Evolutionary conservation across 2,329 filamentous ascomycete species (phyloP), one percentile per base, ranked within the genome.

Genomic region (Cladophialophora chaetospira): DNA sequence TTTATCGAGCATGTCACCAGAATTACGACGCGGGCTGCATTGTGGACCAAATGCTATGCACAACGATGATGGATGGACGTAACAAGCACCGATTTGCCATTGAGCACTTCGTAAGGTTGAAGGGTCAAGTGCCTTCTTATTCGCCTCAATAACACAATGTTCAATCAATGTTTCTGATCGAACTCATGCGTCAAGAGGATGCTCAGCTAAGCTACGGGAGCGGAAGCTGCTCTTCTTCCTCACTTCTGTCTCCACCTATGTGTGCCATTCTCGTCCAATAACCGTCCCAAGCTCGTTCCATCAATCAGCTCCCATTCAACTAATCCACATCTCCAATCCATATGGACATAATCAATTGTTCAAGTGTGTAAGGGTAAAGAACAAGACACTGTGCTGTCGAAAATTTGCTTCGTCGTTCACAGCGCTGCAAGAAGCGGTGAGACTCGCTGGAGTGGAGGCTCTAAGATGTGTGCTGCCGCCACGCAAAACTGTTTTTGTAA

Each of bases 301-400:
- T 45, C 50, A 45, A 45, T 45, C n/a, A 38, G 45, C 38, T 40
- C 28, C 21, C 44, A 17, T 53, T 45, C 8, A 4, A 33, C 15
- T 55, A 35, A 36, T 43, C 35, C 44, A 31, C 17, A 44, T 49
- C 36, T 55, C 44, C 43, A 13, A 44, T 44, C 19, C 44, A 49
- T 55, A 55, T 49, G 29, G 29, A 54, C 51, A 48, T 10, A 25
- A 21, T 40, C 51, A 38, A 42, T 26, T 29, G 13, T 54, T 33
- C n/a, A 40, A 33, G 31, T 28, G 11, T 53, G 38, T 45, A 35
- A 15, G 17, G 15, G 26, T 17, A 38, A 21, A 29, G 28, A 38
- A 35, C 21, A 29, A 21, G 21, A 15, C 19, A 29, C 15, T 21
- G 21, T 47, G 13, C 6, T 46, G 8, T 13, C 13, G 31, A 40